Percentiles rank a stretch among this genome's conserved stretches.
phyloP scores from a whole-genome alignment of 2,329 filamentous ascomycete species.

The Aureobasidium sp. region DNA sequence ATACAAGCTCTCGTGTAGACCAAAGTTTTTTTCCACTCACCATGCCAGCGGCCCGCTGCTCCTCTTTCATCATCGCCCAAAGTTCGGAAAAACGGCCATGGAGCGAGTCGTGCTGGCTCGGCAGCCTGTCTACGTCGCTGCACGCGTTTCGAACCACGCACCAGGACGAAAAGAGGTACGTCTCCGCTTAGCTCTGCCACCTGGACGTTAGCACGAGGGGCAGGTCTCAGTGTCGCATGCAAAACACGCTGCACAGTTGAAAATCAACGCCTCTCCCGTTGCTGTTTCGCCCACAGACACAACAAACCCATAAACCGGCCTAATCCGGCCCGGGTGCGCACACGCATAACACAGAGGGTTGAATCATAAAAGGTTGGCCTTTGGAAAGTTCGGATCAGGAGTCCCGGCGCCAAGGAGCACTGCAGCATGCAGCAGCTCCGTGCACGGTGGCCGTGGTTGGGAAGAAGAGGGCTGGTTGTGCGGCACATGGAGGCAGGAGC shows the following conservation, averaged over 20 bases:
- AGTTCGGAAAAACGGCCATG: not conserved
- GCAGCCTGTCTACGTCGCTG: not conserved
- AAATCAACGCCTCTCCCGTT: not conserved
- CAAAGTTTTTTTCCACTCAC: not conserved
- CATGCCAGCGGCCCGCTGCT: not conserved
- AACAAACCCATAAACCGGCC: constrained; percentile 3
- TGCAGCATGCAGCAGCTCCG: not conserved
- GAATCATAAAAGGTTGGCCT: not conserved
- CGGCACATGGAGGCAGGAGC: not conserved
- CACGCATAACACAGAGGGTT: not conserved
- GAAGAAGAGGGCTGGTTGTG: not conserved
- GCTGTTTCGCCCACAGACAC: constrained; percentile 5
- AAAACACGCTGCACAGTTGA: constrained; percentile 8
- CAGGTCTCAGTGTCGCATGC: constrained; percentile 8
- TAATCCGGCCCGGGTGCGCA: not conserved
- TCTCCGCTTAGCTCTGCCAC: not conserved
- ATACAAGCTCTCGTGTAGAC: constrained; percentile 1
- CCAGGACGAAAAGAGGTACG: not conserved
- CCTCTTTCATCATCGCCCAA: constrained; percentile 9
- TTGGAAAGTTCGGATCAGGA: not conserved
- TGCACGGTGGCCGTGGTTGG: not conserved
- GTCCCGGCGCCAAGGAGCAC: constrained; percentile 5
- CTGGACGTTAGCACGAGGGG: constrained; percentile 2
- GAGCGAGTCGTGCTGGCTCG: not conserved
- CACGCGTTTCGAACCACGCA: constrained; percentile 5